Conservation (phyloP, 169 alveolate genomes). For the Plasmodium chabaudi region DNA sequence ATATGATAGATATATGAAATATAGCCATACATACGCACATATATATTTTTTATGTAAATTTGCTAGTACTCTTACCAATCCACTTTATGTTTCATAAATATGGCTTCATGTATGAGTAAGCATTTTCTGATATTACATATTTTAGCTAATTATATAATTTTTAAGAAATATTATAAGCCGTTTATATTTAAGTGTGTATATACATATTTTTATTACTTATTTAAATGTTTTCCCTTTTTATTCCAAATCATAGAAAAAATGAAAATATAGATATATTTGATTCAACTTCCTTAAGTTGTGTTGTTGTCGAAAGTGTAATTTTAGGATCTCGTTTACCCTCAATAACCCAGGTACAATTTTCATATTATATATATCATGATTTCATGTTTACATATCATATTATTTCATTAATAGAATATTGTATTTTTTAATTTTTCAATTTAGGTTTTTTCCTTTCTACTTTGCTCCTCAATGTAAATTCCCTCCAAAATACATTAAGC, state of each 20-base stretch:
- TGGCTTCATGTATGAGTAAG: conserved; percentile 71
- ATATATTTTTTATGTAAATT: background rate
- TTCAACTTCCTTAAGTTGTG: conserved; percentile 72
- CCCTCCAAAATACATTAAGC: no score
- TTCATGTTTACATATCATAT: background rate
- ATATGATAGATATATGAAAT: conserved; percentile 9
- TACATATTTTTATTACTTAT: conserved; percentile 1
- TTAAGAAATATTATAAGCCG: background rate
- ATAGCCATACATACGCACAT: background rate
- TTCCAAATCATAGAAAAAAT: conserved; percentile 23
- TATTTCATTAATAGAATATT: background rate
- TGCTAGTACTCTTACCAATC: conserved; percentile 44
- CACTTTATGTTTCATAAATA: conserved; percentile 70
- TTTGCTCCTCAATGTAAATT: conserved; percentile 51
- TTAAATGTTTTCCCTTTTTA: background rate
- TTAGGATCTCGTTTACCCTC: conserved; percentile 69
- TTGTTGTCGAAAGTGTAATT: conserved; percentile 72
- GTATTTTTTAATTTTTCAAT: conserved; percentile 8
- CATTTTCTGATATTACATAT: no score
- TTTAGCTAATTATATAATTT: no score
- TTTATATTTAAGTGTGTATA: conserved; percentile 4
- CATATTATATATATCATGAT: background rate
- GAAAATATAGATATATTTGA: conserved; percentile 71
- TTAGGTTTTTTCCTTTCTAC: conserved; percentile 68
- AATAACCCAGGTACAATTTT: conserved; percentile 30